phyloP scores from a whole-genome alignment of 1,139 yeast genomes.

The Starmera stellimalicola region DNA sequence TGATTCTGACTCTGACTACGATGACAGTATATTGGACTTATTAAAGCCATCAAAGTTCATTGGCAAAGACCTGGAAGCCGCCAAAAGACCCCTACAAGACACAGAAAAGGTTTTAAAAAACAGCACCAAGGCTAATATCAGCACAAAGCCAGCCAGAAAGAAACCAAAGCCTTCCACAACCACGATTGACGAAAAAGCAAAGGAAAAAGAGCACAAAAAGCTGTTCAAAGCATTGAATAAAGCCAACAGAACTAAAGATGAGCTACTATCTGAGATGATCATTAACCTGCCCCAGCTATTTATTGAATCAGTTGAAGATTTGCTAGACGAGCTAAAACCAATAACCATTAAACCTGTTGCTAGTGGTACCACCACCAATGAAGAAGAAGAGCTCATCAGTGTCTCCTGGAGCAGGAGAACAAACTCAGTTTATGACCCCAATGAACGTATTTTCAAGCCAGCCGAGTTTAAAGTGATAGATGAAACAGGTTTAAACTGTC shows the following conservation, averaged over 20 bases:
- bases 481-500: conserved; percentile 32
- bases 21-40: too few species aligned
- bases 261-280: conserved; percentile 41
- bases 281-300: conserved; percentile 24
- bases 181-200: conserved; percentile 5
- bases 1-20: too few species aligned
- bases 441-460: conserved; percentile 46
- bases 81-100: too few species aligned
- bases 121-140: too few species aligned
- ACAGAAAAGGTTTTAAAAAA: too few species aligned
- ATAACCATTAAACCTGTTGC: conserved; percentile 16
- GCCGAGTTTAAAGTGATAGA: conserved; percentile 28
- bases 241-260: conserved; percentile 37
- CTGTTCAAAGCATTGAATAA: conserved; percentile 42
- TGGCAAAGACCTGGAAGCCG: too few species aligned
- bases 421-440: conserved; percentile 24
- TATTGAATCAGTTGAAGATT: conserved; percentile 14
- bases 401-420: conserved; percentile 27
- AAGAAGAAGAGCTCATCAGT: conserved; percentile 15
- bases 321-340: conserved; percentile 20
- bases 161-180: conserved; percentile 2
- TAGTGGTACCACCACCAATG: neutral
- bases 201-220: conserved; percentile 16
- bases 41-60: too few species aligned
- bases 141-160: too few species aligned